These are phyloP conservation scores for Polyporus arcularius DNA, from an alignment of 768 basidiomycete species.

Conservation along the genomic window DNA sequence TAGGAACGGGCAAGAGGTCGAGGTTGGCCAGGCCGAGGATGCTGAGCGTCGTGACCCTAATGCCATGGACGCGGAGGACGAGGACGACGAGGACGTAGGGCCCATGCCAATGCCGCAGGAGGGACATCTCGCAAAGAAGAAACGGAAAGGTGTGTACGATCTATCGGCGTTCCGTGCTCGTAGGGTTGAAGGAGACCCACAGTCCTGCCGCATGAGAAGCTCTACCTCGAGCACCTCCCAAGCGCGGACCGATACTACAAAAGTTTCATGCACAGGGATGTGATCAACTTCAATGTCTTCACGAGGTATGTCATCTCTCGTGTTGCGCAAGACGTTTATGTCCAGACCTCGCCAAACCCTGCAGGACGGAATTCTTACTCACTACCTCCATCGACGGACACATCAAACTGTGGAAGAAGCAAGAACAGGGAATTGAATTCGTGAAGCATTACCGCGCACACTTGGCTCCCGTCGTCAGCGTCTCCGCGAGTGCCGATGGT, in stretches of 20 bases:
- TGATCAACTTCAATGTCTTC: slow-evolving; percentile 83
- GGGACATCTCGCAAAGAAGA: slow-evolving; percentile 48
- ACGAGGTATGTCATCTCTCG: slow-evolving; percentile 68
- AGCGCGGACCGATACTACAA: slow-evolving; percentile 93
- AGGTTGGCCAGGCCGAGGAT: slow-evolving; percentile 14
- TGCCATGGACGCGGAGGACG: slow-evolving; percentile 50
- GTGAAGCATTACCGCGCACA: slow-evolving; percentile 98
- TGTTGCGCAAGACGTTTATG: neutral
- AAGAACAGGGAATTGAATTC: slow-evolving; percentile 93
- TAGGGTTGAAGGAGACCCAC: slow-evolving; percentile 10
- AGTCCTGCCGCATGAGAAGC: slow-evolving; percentile 92
- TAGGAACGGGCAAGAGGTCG: slow-evolving; percentile 16
- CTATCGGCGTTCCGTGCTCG: too few relatives aligned
- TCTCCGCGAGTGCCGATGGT: slow-evolving; percentile 90
- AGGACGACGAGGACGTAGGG: slow-evolving; percentile 81
- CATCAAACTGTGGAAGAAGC: slow-evolving; percentile 99
- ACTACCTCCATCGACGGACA: slow-evolving; percentile 96
- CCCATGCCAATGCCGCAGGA: slow-evolving; percentile 80
- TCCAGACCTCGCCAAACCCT: neutral
- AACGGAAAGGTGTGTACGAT: slow-evolving; percentile 71
- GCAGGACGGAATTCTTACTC: slow-evolving; percentile 88
- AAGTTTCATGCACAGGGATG: slow-evolving; percentile 97
- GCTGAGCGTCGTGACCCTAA: slow-evolving; percentile 24
- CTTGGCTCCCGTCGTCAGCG: slow-evolving; percentile 70
- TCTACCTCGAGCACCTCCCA: slow-evolving; percentile 92